Evolutionary conservation across 345 rosid genomes (phyloP).

Genomic region (sweet orange (Citrus sinensis)): DVS_A1.0 CM039165.1:19573001-19573500

Average conservation of each 20-base stretch:
- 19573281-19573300: background rate
- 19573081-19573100: slow-evolving; percentile 59
- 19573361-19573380: slow-evolving; percentile 73
- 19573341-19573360: background rate
- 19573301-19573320: background rate
- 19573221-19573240: background rate
- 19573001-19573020: slow-evolving; percentile 79
- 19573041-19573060: slow-evolving; percentile 67
- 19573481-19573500: slow-evolving; percentile 57
- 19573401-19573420: slow-evolving; percentile 51
- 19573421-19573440: slow-evolving; percentile 77
- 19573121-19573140: slow-evolving; percentile 77
- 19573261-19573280: background rate
- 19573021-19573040: slow-evolving; percentile 68
- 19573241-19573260: background rate
- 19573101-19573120: slow-evolving; percentile 61
- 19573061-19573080: slow-evolving; percentile 80
- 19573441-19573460: slow-evolving; percentile 77
- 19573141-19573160: slow-evolving; percentile 79
- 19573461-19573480: slow-evolving; percentile 72
- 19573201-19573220: background rate
- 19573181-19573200: background rate
- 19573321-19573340: background rate
- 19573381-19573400: slow-evolving; percentile 70
- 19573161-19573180: slow-evolving; percentile 15